phyloP scores from a whole-genome alignment of 768 basidiomycete genomes.

The Leccinellum rugosiceps region DNA sequence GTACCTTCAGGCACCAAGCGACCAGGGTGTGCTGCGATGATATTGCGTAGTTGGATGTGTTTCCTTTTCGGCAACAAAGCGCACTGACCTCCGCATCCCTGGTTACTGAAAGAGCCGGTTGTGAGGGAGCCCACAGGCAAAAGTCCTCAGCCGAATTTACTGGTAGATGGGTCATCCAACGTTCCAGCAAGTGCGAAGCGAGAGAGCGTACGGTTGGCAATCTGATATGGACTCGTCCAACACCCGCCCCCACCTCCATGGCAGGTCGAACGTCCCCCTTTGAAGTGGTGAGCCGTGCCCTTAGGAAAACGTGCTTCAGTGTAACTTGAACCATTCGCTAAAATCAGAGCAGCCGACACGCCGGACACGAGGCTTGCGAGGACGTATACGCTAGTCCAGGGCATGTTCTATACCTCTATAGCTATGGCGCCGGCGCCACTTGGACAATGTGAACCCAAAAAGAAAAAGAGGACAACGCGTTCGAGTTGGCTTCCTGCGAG shows the following conservation, averaged over 20 bases:
- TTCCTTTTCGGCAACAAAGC: conserved; percentile 4
- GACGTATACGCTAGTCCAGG: conserved; percentile 10
- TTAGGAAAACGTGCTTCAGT: conserved; percentile 49
- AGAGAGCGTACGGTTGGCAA: conserved; percentile 48
- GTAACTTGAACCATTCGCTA: conserved; percentile 26
- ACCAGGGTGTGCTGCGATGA: conserved; percentile 42
- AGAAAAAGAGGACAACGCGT: conserved; percentile 8
- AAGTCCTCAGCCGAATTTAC: conserved; percentile 58
- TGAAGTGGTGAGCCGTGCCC: conserved; percentile 44
- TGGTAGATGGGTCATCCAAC: conserved; percentile 18
- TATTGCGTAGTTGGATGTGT: conserved; percentile 13
- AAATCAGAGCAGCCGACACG: conserved; percentile 18
- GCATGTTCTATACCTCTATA: conserved; percentile 17
- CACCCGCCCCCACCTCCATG: conserved; percentile 73
- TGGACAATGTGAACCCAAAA: conserved; percentile 1
- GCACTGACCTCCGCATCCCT: conserved; percentile 57
- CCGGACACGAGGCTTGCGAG: conserved; percentile 21
- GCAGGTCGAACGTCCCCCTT: conserved; percentile 60
- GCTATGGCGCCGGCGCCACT: conserved; percentile 13
- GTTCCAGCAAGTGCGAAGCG: not conserved
- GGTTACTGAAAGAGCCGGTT: conserved; percentile 51
- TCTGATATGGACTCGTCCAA: conserved; percentile 62
- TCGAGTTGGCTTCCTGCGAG: not conserved
- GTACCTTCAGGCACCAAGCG: conserved; percentile 50
- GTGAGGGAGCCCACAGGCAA: conserved; percentile 51